Evolutionary conservation across 768 basidiomycete genomes (phyloP), one percentile per base, ranked within the genome.

Genomic region (Boletellus ananas): DNA sequence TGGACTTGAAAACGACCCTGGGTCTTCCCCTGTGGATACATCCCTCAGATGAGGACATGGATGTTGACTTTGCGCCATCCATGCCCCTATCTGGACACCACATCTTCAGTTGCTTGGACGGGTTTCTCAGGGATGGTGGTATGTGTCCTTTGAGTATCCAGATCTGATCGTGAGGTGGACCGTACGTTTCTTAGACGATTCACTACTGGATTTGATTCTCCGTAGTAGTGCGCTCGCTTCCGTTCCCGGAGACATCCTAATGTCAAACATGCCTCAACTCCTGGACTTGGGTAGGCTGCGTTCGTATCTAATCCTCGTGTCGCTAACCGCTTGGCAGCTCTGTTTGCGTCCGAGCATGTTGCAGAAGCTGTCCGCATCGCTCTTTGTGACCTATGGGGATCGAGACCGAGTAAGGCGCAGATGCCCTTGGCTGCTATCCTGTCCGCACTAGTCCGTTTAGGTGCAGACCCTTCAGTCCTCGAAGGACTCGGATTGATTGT

Each of bases 381-480:
- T 18, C 64, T 78, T 46, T 63, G 58, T 38, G 65, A 70, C 43
- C 33, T 72, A 17, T 72, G 74, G 70, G 43, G 25, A 41, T 34
- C 50, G 57, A 39, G 43, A 51, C 35, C 52, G 33, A 50, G 17
- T 43, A 34, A 53, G 49, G 7, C 65, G 61, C 17, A 62, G 62
- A n/a, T 70, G 73, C 47, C 66, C 63, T 43, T 70, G 71, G 45
- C 48, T 18, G 64, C 64, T 34, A 54, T 81, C 31, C 42, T 74
- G 14, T 60, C 56, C 9, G 65, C 68, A 13, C 64, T 84, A 2
- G 56, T 68, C 3, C 70, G 64, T 44, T 67, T 84, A 11, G 83
- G 80, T 34, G 78, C 78, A 3, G 67, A 70, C 36, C 54, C 63
- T 1, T 53, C 56, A 9, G 50, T 73, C 35, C 50, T 83, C 17